These are phyloP conservation scores for Leptographium lundbergii DNA, from an alignment of 2,329 filamentous ascomycete species.

Conservation along the genomic window DNA sequence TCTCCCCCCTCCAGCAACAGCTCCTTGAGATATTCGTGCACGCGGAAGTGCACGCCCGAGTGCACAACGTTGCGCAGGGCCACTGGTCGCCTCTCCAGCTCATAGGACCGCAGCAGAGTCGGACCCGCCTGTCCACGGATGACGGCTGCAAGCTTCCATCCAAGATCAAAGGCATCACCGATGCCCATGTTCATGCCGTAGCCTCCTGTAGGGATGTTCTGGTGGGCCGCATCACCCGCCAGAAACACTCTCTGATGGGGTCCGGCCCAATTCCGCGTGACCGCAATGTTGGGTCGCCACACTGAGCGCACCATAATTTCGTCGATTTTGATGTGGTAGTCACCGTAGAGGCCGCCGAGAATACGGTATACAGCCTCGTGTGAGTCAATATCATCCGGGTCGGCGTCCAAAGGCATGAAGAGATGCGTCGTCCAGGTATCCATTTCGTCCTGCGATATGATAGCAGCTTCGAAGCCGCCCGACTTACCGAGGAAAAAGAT, in stretches of 20 bases:
- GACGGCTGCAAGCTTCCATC: constrained; percentile 39
- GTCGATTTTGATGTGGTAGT: constrained; percentile 12
- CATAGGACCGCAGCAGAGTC: constrained; percentile 32
- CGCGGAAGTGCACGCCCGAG: constrained; percentile 6
- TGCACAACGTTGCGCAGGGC: constrained; percentile 13
- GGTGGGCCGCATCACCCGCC: constrained; percentile 43
- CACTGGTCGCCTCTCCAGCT: constrained; percentile 27
- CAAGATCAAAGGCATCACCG: constrained; percentile 39
- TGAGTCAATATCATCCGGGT: neutral
- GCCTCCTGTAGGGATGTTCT: constrained; percentile 40
- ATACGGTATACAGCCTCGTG: constrained; percentile 4
- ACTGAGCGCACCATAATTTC: constrained; percentile 13
- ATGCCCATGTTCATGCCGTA: constrained; percentile 46
- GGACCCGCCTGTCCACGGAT: constrained; percentile 19
- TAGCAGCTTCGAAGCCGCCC: constrained; percentile 1
- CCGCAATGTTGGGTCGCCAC: constrained; percentile 13
- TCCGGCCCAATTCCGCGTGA: constrained; percentile 7
- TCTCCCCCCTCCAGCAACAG: constrained; percentile 6
- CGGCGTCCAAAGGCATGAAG: constrained; percentile 1
- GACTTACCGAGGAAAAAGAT: constrained; percentile 7
- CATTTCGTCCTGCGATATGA: constrained; percentile 8
- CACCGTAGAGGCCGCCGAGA: constrained; percentile 4
- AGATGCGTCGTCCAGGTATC: constrained; percentile 6
- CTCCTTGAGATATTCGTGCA: constrained; percentile 10
- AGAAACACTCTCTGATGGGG: constrained; percentile 33